Percentiles rank a stretch among this genome's conserved stretches.
Evolutionary conservation across 768 basidiomycete species (phyloP).

Genomic region (Termitomyces sp.): DNA sequence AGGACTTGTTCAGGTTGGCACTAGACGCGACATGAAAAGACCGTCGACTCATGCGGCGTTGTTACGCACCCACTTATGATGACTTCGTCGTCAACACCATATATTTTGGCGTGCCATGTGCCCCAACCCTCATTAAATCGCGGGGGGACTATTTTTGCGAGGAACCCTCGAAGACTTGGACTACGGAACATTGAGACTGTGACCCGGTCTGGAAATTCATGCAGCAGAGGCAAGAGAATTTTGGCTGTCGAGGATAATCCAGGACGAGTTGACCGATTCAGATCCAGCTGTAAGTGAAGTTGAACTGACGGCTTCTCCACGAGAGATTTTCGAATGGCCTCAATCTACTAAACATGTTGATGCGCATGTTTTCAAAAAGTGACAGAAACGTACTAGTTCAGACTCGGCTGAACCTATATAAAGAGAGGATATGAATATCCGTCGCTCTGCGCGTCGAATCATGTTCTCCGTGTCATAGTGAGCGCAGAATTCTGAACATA

Average conservation of each 20-base stretch:
- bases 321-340: slow-evolving; percentile 57
- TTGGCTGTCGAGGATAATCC: slow-evolving; percentile 63
- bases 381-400: slow-evolving; percentile 57
- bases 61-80: slow-evolving; percentile 81
- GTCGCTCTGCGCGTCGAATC: slow-evolving; percentile 66
- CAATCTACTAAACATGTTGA: slow-evolving; percentile 47
- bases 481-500: not conserved
- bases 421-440: slow-evolving; percentile 87
- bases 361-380: not conserved
- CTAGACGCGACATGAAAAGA: slow-evolving; percentile 31
- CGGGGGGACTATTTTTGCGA: slow-evolving; percentile 77
- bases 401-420: slow-evolving; percentile 81
- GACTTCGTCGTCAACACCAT: slow-evolving; percentile 88
- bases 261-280: slow-evolving; percentile 72
- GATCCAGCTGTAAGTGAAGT: slow-evolving; percentile 72
- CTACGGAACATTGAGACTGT: slow-evolving; percentile 82
- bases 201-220: slow-evolving; percentile 67
- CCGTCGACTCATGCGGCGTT: not conserved
- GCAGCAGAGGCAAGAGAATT: slow-evolving; percentile 65
- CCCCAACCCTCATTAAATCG: slow-evolving; percentile 99
- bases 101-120: slow-evolving; percentile 96
- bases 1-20: slow-evolving; percentile 88
- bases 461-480: slow-evolving; percentile 39
- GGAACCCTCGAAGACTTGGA: slow-evolving; percentile 72
- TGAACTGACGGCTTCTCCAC: slow-evolving; percentile 52